These are phyloP conservation scores for Sonneratia alba DNA, from an alignment of 345 rosid species.

Conservation along the genomic window DNA sequence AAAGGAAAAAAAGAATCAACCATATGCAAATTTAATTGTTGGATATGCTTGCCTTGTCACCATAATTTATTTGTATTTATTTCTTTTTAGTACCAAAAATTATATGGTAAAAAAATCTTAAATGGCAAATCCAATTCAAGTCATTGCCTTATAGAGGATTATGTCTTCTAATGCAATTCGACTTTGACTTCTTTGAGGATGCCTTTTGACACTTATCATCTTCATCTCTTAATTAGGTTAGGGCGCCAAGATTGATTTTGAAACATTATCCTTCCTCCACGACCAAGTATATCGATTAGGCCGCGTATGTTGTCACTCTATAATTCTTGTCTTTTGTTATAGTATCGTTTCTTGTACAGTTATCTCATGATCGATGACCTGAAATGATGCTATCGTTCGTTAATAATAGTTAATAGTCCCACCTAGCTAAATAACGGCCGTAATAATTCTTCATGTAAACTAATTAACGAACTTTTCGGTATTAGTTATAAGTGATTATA, in stretches of 20 bases:
- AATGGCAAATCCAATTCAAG: background rate
- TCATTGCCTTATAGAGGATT: background rate
- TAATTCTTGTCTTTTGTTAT: too few relatives aligned
- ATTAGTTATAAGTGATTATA: too few relatives aligned
- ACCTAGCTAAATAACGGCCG: too few relatives aligned
- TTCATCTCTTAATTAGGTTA: background rate
- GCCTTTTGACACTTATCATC: background rate
- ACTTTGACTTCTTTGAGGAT: background rate
- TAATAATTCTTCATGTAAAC: too few relatives aligned
- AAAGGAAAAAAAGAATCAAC: too few relatives aligned
- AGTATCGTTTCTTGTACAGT: too few relatives aligned
- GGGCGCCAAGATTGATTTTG: background rate
- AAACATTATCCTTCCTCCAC: background rate
- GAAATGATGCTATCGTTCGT: too few relatives aligned
- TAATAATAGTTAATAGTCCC: too few relatives aligned
- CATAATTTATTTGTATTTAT: background rate
- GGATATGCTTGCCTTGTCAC: background rate
- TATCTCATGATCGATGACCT: too few relatives aligned
- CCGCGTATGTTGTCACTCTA: too few relatives aligned
- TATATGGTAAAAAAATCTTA: background rate
- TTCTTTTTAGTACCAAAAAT: background rate
- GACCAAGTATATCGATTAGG: too few relatives aligned
- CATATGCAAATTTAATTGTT: background rate
- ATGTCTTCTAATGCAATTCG: background rate
- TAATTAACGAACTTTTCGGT: too few relatives aligned